Percentiles rank a stretch among this genome's conserved stretches.
Conservation (phyloP, 805 yeast species). For the Ogataea ganodermae region DNA sequence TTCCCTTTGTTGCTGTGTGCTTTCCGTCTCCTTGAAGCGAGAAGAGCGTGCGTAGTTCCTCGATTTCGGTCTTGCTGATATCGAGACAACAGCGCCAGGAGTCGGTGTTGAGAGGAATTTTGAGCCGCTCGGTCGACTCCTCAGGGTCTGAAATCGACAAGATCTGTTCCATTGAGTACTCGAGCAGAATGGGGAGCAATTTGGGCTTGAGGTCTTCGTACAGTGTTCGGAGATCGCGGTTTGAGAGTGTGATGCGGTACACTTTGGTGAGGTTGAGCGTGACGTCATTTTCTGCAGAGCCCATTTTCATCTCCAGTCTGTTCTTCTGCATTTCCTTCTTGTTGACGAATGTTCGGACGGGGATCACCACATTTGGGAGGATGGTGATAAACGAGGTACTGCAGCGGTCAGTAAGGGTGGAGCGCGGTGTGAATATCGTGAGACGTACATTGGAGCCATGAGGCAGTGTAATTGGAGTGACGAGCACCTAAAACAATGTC, state of each 20-base stretch:
- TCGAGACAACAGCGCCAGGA: constrained; percentile 30
- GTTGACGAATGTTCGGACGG: constrained; percentile 32
- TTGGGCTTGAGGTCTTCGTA: constrained; percentile 22
- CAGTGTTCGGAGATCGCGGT: constrained; percentile 25
- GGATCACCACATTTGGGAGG: constrained; percentile 17
- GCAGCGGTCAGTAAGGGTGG: neutral
- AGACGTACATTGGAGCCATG: constrained; percentile 33
- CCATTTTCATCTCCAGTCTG: constrained; percentile 16
- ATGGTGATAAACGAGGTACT: constrained; percentile 29
- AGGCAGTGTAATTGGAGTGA: neutral
- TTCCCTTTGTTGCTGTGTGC: neutral
- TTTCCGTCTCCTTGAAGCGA: constrained; percentile 4
- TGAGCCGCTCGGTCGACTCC: constrained; percentile 10
- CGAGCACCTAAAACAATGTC: neutral
- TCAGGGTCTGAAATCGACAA: constrained; percentile 11
- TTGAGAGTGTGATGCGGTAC: constrained; percentile 27
- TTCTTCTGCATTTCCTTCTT: constrained; percentile 26
- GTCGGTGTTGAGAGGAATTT: constrained; percentile 25
- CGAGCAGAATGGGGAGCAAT: constrained; percentile 25
- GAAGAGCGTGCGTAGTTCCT: constrained; percentile 14
- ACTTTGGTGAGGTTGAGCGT: constrained; percentile 23
- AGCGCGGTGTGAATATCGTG: neutral
- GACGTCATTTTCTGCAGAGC: constrained; percentile 1
- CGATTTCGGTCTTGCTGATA: constrained; percentile 25
- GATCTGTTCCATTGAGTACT: constrained; percentile 25